These are phyloP conservation scores for Tilletia walkeri DNA, from an alignment of 1,284 basidiomycete species.

Conservation along the genomic window DNA sequence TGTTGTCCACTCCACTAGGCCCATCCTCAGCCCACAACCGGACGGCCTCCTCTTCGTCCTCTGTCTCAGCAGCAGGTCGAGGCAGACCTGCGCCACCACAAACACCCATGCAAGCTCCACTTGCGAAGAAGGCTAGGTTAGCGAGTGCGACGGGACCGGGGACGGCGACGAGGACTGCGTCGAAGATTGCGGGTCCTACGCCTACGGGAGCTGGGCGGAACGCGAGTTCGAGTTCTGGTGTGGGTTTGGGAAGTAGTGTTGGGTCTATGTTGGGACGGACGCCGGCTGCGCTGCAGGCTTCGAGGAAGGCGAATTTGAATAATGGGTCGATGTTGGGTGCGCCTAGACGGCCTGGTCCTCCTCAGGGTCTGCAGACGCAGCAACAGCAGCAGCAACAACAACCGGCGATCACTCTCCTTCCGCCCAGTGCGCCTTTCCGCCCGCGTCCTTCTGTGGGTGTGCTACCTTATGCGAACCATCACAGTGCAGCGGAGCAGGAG, in stretches of 20 bases:
- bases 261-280: neutral
- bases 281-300: neutral
- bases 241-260: neutral
- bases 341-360: neutral
- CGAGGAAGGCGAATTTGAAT: neutral
- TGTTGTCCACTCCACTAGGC: neutral
- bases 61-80: neutral
- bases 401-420: neutral
- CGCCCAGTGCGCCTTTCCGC: conserved; percentile 3
- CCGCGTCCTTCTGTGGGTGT: conserved; percentile 2
- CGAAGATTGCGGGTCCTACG: neutral
- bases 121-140: neutral
- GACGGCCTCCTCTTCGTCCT: neutral
- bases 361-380: neutral
- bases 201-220: neutral
- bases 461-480: neutral
- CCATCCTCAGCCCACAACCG: conserved; percentile 14
- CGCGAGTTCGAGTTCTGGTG: neutral
- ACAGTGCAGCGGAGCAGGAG: neutral
- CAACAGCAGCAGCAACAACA: neutral
- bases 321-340: neutral
- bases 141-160: neutral
- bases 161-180: neutral
- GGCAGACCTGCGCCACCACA: neutral
- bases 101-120: neutral